Conservation (phyloP, 1,284 basidiomycete genomes). For the Sphagnurus paluster region DNA sequence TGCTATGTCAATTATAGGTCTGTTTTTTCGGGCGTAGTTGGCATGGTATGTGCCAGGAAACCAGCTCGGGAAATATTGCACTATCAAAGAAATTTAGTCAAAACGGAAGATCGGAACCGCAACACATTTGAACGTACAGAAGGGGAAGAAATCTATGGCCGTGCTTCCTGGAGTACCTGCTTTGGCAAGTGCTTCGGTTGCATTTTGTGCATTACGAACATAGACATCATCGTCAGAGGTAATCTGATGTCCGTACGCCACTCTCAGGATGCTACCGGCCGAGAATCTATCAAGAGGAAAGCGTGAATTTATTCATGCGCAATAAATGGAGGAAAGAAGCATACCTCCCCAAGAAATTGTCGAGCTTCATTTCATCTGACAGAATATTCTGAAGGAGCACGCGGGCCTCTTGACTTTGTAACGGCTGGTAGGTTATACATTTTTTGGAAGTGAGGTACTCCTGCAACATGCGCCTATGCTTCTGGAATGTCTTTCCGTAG, state of each 20-base stretch:
- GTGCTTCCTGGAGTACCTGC: slow-evolving; percentile 21
- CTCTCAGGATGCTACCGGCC: slow-evolving; percentile 21
- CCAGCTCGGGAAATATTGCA: slow-evolving; percentile 23
- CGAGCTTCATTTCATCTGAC: slow-evolving; percentile 7
- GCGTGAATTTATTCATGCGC: too few species aligned
- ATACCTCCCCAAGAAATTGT: slow-evolving; percentile 18
- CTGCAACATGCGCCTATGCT: slow-evolving; percentile 20
- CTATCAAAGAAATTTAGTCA: slow-evolving; percentile 7
- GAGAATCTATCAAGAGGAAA: slow-evolving; percentile 20
- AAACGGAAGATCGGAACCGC: background rate
- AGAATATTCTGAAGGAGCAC: slow-evolving; percentile 18
- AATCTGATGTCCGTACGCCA: slow-evolving; percentile 25
- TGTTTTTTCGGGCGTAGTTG: slow-evolving; percentile 7
- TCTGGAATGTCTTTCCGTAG: slow-evolving; percentile 21
- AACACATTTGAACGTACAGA: background rate
- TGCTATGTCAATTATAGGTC: slow-evolving; percentile 8
- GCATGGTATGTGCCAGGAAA: slow-evolving; percentile 27
- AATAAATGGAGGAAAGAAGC: background rate
- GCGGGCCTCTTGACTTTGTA: slow-evolving; percentile 18
- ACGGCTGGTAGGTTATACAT: slow-evolving; percentile 14
- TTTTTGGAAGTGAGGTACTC: slow-evolving; percentile 16
- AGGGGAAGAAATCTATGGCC: slow-evolving; percentile 10
- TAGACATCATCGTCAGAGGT: slow-evolving; percentile 23
- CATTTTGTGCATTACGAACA: slow-evolving; percentile 13
- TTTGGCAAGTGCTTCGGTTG: slow-evolving; percentile 12